Conservation (phyloP, 768 basidiomycete species). For the Nidularia pulvinata region DNA sequence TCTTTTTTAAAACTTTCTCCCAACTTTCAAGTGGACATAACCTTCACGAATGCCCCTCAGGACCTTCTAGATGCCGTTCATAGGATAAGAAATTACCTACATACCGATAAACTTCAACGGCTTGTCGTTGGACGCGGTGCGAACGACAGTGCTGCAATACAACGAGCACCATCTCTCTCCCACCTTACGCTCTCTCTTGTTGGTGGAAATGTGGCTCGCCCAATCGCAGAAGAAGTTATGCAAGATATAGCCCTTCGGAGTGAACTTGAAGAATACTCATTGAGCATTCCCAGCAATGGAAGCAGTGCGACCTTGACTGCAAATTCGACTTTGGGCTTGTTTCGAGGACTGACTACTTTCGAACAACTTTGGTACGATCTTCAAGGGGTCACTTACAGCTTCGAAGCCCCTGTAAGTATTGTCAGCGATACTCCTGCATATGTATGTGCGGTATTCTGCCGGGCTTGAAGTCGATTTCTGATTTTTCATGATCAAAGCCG, state of each 20-base stretch:
- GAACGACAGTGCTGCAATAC: conserved; percentile 38
- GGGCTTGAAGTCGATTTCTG: conserved; percentile 39
- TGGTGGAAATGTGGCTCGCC: conserved; percentile 25
- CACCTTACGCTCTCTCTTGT: conserved; percentile 45
- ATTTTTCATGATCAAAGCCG: conserved; percentile 52
- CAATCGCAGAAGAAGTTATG: conserved; percentile 57
- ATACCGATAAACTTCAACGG: conserved; percentile 55
- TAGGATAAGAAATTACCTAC: conserved; percentile 41
- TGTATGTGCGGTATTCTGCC: conserved; percentile 33
- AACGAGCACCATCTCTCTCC: conserved; percentile 36
- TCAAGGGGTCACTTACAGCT: conserved; percentile 49
- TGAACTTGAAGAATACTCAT: conserved; percentile 51
- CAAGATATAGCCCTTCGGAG: conserved; percentile 47
- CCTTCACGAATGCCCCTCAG: conserved; percentile 40
- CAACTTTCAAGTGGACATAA: conserved; percentile 38
- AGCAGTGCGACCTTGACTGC: conserved; percentile 53
- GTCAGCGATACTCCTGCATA: conserved; percentile 59
- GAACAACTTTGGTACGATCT: conserved; percentile 65
- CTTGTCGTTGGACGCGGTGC: conserved; percentile 64
- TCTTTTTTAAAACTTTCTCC: conserved; percentile 31
- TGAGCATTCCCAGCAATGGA: conserved; percentile 58
- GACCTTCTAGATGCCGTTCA: conserved; percentile 58
- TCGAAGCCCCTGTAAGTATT: conserved; percentile 58
- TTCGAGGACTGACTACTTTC: conserved; percentile 78
- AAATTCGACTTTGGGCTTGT: conserved; percentile 66